These are phyloP conservation scores for Phytophthora gonapodyides DNA, from an alignment of 352 stramenopile species.

Conservation along the genomic window DNA sequence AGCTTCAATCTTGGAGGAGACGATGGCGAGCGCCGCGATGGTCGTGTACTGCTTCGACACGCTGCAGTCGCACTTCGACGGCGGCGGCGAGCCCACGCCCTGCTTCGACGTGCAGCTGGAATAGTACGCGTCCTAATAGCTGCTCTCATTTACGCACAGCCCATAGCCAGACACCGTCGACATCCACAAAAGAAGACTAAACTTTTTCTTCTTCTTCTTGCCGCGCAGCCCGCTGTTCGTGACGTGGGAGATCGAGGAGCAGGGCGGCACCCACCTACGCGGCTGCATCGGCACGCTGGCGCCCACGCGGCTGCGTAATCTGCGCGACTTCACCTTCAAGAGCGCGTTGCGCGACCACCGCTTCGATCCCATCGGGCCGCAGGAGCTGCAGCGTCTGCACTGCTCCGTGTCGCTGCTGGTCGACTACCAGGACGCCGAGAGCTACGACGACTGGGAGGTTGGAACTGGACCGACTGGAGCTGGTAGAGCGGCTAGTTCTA, in stretches of 20 bases:
- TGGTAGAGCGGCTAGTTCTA: not conserved
- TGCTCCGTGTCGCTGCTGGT: constrained; percentile 85
- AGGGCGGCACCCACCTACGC: constrained; percentile 51
- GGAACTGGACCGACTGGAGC: not conserved
- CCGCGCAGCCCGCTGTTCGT: constrained; percentile 72
- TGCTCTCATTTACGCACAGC: not conserved
- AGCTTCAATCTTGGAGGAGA: not conserved
- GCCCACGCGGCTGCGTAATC: constrained; percentile 62
- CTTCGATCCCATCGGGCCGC: constrained; percentile 73
- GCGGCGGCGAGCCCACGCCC: constrained; percentile 49
- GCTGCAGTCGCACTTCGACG: constrained; percentile 71
- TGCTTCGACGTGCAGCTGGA: constrained; percentile 60
- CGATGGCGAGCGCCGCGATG: constrained; percentile 80
- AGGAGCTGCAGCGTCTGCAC: constrained; percentile 67
- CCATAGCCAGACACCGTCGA: too few relatives aligned
- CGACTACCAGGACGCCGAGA: constrained; percentile 73
- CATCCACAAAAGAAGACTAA: not conserved
- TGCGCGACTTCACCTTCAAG: constrained; percentile 86
- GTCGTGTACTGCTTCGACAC: constrained; percentile 88
- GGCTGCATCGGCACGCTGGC: constrained; percentile 83
- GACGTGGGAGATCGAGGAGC: constrained; percentile 81
- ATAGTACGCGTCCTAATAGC: constrained; percentile 39
- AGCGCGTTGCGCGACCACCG: constrained; percentile 76
- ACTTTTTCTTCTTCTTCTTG: not conserved
- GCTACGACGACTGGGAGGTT: constrained; percentile 87